Conservation (phyloP, 495 filamentous ascomycete genomes). For the Evansstolkia leycettana region DNA sequence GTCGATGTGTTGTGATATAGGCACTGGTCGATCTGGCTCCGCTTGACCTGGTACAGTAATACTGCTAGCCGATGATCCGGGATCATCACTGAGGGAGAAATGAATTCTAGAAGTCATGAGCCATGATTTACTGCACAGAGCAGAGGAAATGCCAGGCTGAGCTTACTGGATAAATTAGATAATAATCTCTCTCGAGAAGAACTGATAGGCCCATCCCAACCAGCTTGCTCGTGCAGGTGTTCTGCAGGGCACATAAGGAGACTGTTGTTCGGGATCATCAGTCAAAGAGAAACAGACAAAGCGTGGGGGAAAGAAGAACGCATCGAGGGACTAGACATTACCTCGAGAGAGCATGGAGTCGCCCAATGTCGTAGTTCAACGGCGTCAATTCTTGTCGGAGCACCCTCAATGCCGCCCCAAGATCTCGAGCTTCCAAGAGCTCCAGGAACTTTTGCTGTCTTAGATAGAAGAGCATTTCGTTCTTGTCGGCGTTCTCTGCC, state of each 20-base stretch:
- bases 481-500: slow-evolving; percentile 43
- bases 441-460: slow-evolving; percentile 94
- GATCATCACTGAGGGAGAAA: slow-evolving; percentile 97
- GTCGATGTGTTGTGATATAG: slow-evolving; percentile 76
- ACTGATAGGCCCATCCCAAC: slow-evolving; percentile 79
- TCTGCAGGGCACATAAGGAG: slow-evolving; percentile 81
- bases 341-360: slow-evolving; percentile 77
- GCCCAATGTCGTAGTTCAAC: slow-evolving; percentile 61
- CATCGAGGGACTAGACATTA: slow-evolving; percentile 17
- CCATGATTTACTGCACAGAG: neutral
- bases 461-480: slow-evolving; percentile 63
- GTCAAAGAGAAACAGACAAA: neutral
- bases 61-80: slow-evolving; percentile 83
- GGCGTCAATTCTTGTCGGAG: slow-evolving; percentile 82
- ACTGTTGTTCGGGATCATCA: too few relatives aligned
- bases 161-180: slow-evolving; percentile 72
- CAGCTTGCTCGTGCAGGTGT: slow-evolving; percentile 66
- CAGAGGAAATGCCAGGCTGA: neutral
- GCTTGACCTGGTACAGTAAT: slow-evolving; percentile 72
- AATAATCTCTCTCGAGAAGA: slow-evolving; percentile 65
- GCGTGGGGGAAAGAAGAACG: neutral
- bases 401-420: slow-evolving; percentile 61
- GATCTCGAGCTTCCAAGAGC: slow-evolving; percentile 65
- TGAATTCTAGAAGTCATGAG: slow-evolving; percentile 47
- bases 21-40: slow-evolving; percentile 69